Percentiles rank a stretch among this genome's conserved stretches.
phyloP scores from a whole-genome alignment of 441 rosid species.

The Erodium texanum region DNA sequence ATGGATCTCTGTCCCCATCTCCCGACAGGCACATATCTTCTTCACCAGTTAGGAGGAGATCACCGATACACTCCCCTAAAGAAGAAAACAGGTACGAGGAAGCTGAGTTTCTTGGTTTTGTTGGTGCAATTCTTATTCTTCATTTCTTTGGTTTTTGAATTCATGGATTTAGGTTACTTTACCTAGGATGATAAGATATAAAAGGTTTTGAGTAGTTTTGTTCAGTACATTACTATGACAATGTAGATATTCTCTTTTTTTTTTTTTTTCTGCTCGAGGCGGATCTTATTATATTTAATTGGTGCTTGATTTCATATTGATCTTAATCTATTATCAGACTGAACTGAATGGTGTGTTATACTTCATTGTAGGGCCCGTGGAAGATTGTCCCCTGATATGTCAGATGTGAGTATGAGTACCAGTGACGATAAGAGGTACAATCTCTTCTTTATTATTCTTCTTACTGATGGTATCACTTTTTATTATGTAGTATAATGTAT shows the following conservation, averaged over 20 bases:
- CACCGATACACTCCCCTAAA: constrained; percentile 34
- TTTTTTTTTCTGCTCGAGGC: not conserved
- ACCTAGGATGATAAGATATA: not conserved
- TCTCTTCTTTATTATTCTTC: not conserved
- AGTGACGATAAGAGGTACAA: constrained; percentile 33
- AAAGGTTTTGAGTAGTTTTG: not conserved
- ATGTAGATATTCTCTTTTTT: too few species aligned
- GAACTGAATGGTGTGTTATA: not conserved
- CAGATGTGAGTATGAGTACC: constrained; percentile 16
- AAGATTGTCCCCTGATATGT: constrained; percentile 23
- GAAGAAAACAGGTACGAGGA: constrained; percentile 41
- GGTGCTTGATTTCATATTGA: not conserved
- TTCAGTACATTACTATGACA: not conserved
- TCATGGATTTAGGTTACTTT: not conserved
- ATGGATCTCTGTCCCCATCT: not conserved
- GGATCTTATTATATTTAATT: not conserved
- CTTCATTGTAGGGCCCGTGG: constrained; percentile 13
- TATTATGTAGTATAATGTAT: not conserved
- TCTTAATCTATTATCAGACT: not conserved
- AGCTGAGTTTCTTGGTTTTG: not conserved
- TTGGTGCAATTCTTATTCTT: constrained; percentile 5
- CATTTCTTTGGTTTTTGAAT: not conserved
- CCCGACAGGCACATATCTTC: not conserved
- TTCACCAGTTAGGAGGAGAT: constrained; percentile 12
- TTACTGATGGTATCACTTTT: not conserved